phyloP scores from a whole-genome alignment of 176 grass and related monocot species.

The Avena atlantica region DNA sequence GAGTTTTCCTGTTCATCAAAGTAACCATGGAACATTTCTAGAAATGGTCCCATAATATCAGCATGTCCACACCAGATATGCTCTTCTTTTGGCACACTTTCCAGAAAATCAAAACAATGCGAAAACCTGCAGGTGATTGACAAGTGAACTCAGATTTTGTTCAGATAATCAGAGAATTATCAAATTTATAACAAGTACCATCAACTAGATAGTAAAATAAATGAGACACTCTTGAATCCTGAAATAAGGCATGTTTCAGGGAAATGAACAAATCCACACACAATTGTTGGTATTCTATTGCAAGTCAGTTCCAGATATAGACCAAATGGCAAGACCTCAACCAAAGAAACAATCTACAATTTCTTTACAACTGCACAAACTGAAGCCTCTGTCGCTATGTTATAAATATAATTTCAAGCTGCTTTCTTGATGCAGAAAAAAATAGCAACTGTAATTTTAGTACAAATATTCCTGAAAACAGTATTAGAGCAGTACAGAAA shows the following conservation, averaged over 20 bases:
- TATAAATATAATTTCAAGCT: background rate
- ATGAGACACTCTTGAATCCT: constrained; percentile 1
- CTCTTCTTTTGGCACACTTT: constrained; percentile 51
- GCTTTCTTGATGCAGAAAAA: constrained; percentile 6
- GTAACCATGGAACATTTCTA: constrained; percentile 86
- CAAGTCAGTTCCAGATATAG: constrained; percentile 20
- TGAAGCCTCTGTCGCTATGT: background rate
- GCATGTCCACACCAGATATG: constrained; percentile 91
- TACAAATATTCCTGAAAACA: background rate
- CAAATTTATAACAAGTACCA: background rate
- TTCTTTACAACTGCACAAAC: background rate
- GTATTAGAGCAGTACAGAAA: background rate
- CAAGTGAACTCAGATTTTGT: constrained; percentile 39
- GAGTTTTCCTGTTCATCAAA: constrained; percentile 58
- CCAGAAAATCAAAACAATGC: constrained; percentile 83
- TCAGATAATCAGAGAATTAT: constrained; percentile 17
- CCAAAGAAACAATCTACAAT: background rate
- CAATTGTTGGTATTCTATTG: constrained; percentile 13
- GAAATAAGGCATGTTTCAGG: background rate
- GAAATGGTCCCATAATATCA: constrained; percentile 80
- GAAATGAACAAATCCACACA: background rate
- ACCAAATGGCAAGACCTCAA: constrained; percentile 8
- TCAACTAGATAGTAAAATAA: constrained; percentile 11
- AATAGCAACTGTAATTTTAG: background rate
- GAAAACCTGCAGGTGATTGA: constrained; percentile 73